phyloP scores from a whole-genome alignment of 805 yeast species.

The Metschnikowia drakensbergensis region DNA sequence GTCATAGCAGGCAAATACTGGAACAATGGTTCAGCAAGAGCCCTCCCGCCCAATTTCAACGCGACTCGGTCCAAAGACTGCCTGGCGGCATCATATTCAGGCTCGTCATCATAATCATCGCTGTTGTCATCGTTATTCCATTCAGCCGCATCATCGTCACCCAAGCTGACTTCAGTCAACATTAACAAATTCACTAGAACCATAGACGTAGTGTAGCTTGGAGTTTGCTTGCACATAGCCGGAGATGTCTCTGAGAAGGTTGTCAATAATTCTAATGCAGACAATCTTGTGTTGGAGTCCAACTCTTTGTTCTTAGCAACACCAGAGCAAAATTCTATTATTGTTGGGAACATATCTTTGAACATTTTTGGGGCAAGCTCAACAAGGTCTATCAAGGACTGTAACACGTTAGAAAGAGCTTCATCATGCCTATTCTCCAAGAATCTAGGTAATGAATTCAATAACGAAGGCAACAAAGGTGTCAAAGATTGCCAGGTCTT shows the following conservation, averaged over 20 bases:
- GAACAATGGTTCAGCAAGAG: constrained; percentile 81
- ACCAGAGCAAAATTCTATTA: constrained; percentile 78
- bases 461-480: constrained; percentile 74
- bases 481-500: constrained; percentile 72
- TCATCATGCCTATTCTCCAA: constrained; percentile 73
- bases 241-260: constrained; percentile 94
- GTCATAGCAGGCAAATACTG: constrained; percentile 83
- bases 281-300: constrained; percentile 74
- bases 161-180: constrained; percentile 90
- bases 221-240: constrained; percentile 83
- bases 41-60: constrained; percentile 75
- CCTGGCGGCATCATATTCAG: constrained; percentile 86
- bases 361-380: constrained; percentile 94
- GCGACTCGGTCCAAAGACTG: constrained; percentile 92
- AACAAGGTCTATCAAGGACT: constrained; percentile 83
- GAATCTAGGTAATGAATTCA: constrained; percentile 84
- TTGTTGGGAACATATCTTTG: constrained; percentile 83
- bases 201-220: constrained; percentile 65
- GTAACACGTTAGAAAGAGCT: constrained; percentile 84
- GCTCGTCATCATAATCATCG: constrained; percentile 72
- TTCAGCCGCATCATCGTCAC: constrained; percentile 79
- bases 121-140: constrained; percentile 86
- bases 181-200: constrained; percentile 71
- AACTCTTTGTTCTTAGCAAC: constrained; percentile 78
- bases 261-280: constrained; percentile 84